Evolutionary conservation across 148 eudicot species (phyloP).

Genomic region (Beta vulgaris): DNA sequence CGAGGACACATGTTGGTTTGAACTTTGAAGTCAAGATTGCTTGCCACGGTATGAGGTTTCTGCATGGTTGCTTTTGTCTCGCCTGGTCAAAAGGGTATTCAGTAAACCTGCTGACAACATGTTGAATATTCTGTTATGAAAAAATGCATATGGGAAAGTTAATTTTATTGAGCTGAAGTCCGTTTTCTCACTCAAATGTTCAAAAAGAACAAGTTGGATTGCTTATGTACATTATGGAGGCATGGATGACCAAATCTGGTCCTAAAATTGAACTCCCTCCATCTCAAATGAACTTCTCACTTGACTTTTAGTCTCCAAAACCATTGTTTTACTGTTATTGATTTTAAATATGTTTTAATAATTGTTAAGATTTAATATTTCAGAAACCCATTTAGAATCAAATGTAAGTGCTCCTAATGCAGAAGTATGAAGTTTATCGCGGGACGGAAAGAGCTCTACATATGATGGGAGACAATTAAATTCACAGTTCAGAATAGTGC

Average conservation of each 20-base stretch:
- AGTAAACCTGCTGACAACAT: not conserved
- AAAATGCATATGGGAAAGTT: not conserved
- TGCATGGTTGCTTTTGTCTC: not conserved
- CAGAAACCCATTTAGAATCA: no score
- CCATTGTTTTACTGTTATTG: no score
- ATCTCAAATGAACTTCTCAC: no score
- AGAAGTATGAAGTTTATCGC: not conserved
- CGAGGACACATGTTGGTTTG: no score
- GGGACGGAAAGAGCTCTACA: not conserved
- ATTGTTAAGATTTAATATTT: no score
- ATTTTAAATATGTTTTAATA: no score
- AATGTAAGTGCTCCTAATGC: no score
- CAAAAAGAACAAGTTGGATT: not conserved
- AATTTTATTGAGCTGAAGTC: not conserved
- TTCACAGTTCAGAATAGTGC: not conserved
- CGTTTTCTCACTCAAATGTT: not conserved
- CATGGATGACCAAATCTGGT: not conserved
- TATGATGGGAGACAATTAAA: no score
- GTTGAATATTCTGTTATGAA: not conserved
- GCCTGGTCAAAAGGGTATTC: not conserved
- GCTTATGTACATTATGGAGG: not conserved
- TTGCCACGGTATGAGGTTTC: no score
- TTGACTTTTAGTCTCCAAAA: no score
- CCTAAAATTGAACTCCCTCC: no score
- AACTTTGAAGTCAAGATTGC: no score